Conservation (phyloP, 2,329 filamentous ascomycete genomes). For the Trichoderma afroharzianum region DNA sequence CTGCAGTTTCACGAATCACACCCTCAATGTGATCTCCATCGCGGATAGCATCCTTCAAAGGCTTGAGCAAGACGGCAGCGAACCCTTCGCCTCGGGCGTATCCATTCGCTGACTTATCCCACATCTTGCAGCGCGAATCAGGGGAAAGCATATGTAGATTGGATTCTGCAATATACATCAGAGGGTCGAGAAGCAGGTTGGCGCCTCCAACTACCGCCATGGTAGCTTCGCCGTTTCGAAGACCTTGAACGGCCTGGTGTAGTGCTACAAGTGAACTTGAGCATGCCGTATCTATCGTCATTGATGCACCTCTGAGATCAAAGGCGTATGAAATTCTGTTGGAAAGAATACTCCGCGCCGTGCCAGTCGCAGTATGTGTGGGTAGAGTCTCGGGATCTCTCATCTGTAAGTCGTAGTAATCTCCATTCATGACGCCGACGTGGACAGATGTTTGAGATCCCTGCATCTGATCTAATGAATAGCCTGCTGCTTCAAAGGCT, state of each 20-base stretch:
- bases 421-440: slow-evolving; percentile 29
- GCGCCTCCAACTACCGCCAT: background rate
- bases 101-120: slow-evolving; percentile 20
- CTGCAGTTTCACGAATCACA: no score
- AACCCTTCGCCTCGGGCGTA: background rate
- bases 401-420: no score
- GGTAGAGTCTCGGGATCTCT: no score
- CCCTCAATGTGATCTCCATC: no score
- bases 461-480: slow-evolving; percentile 17
- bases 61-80: no score
- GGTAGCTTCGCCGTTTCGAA: slow-evolving; percentile 23
- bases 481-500: slow-evolving; percentile 35
- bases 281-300: slow-evolving; percentile 51
- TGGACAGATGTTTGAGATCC: slow-evolving; percentile 32
- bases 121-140: slow-evolving; percentile 34
- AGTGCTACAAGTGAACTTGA: slow-evolving; percentile 45
- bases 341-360: no score
- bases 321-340: slow-evolving; percentile 39
- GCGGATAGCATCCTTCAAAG: no score
- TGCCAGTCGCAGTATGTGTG: no score
- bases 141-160: slow-evolving; percentile 21
- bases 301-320: slow-evolving; percentile 43
- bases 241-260: slow-evolving; percentile 35
- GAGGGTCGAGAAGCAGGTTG: no score
- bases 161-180: slow-evolving; percentile 5